Base-by-base conservation (phyloP, 2,329 filamentous ascomycete species). In the Penicillium brevicompactum region DNA sequence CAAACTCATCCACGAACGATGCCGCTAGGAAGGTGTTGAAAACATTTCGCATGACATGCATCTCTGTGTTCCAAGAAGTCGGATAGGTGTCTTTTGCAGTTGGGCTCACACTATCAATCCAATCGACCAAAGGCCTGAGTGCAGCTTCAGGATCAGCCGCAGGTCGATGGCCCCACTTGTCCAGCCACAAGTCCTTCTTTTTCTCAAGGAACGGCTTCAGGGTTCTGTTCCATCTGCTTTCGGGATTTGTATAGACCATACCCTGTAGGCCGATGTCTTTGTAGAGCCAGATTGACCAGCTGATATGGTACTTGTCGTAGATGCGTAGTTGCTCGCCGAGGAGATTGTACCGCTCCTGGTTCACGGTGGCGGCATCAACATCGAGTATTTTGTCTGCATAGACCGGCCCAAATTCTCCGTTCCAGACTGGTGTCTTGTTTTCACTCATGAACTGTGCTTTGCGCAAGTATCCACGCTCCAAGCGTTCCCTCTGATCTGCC, bases 281-380 rank as follows among this genome's bases (percentile, higher is more conserved):
- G 68, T 83, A 84, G 0, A 82, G 68, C 82, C 82, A 85, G 63
- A 87, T 87, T 13, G 74, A 80, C 85, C 84, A 87, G 50, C 76
- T 74, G 34, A 82, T 81, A 46, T 76, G 68, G 55, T 80, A 68
- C 66, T 79, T 77, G 49, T 80, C 77, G 64, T 85, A 85, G 41
- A 84, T 79, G 10, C 70, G 67, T 30, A 84, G 67, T 62, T 82
- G 80, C 14, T 76, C 74, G 11, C 75, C 74, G 4, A 82, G 71
- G 32, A 82, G 69, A 27, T 75, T 72, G 61, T 80, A 80, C 4
- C 80, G 70, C 43, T 75, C 70, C 49, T 75, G 64, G 50, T 81
- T 80, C 46, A 75, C 74, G 7, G 67, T 65, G 6, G 74, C 69
- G 8, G 70, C 69, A 13, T 77, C 68, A 4, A 59, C 27, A 14